These are phyloP conservation scores for Kazachstania africana DNA, from an alignment of 805 yeast species.

Conservation along the genomic window DNA sequence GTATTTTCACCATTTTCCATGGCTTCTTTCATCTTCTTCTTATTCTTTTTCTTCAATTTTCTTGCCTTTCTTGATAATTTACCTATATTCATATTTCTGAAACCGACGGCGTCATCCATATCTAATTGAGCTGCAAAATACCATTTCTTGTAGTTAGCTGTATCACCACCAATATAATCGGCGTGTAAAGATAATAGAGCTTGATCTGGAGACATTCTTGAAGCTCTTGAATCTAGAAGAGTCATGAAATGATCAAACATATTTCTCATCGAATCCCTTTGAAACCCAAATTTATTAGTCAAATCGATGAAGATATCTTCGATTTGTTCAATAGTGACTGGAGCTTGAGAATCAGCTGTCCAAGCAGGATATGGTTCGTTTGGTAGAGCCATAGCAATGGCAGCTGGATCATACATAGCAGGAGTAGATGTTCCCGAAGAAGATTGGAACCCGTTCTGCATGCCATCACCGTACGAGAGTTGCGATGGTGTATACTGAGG, in stretches of 20 bases:
- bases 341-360: slow-evolving; percentile 93
- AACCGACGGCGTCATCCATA: slow-evolving; percentile 74
- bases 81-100: slow-evolving; percentile 64
- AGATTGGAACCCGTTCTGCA: slow-evolving; percentile 40
- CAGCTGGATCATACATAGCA: slow-evolving; percentile 56
- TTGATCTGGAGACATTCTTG: slow-evolving; percentile 84
- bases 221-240: slow-evolving; percentile 68
- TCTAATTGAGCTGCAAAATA: slow-evolving; percentile 81
- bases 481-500: slow-evolving; percentile 71
- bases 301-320: slow-evolving; percentile 79
- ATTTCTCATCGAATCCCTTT: slow-evolving; percentile 87
- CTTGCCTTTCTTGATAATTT: slow-evolving; percentile 66
- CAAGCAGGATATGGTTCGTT: slow-evolving; percentile 98
- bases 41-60: slow-evolving; percentile 68
- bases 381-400: slow-evolving; percentile 58
- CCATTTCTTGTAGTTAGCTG: slow-evolving; percentile 81
- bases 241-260: slow-evolving; percentile 84
- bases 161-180: slow-evolving; percentile 80
- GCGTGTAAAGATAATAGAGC: slow-evolving; percentile 75
- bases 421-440: slow-evolving; percentile 95
- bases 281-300: slow-evolving; percentile 78
- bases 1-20: slow-evolving; percentile 43
- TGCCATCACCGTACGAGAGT: slow-evolving; percentile 59
- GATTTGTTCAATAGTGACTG: slow-evolving; percentile 71
- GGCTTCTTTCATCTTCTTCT: slow-evolving; percentile 55